Conservation (phyloP, 2,329 filamentous ascomycete species). For the Laburnicola sp. region DNA sequence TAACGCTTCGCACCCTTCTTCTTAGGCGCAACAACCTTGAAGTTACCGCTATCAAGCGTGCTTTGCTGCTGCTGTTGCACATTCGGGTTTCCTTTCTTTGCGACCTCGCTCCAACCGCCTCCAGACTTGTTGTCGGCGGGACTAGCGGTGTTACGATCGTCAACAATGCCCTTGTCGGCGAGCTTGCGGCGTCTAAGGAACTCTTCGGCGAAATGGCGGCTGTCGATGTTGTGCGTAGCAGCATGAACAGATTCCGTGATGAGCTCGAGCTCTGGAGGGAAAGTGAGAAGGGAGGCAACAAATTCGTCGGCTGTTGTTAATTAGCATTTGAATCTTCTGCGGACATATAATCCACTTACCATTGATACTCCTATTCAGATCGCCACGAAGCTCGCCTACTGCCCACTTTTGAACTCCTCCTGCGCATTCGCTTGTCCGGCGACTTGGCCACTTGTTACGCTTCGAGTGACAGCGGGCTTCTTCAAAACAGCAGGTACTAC, state of each 20-base stretch:
- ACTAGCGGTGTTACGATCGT: slow-evolving; percentile 64
- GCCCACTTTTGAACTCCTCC: slow-evolving; percentile 97
- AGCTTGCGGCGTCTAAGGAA: slow-evolving; percentile 91
- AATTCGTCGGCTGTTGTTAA: slow-evolving; percentile 71
- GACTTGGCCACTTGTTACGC: slow-evolving; percentile 48
- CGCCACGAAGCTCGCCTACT: slow-evolving; percentile 74
- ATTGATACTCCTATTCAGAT: slow-evolving; percentile 68
- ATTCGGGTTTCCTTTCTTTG: slow-evolving; percentile 82
- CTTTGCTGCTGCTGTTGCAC: slow-evolving; percentile 46
- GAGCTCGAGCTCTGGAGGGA: slow-evolving; percentile 76
- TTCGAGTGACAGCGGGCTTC: slow-evolving; percentile 60
- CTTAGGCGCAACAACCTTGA: slow-evolving; percentile 88
- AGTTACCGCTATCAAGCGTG: slow-evolving; percentile 61
- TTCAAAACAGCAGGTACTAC: slow-evolving; percentile 49
- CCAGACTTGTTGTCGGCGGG: slow-evolving; percentile 48
- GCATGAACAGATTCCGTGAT: slow-evolving; percentile 90
- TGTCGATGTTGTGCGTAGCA: slow-evolving; percentile 86
- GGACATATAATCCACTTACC: slow-evolving; percentile 52
- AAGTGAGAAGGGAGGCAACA: slow-evolving; percentile 71
- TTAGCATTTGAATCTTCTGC: slow-evolving; percentile 17
- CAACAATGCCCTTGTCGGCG: slow-evolving; percentile 86
- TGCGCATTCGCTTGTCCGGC: slow-evolving; percentile 65
- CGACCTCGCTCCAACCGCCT: slow-evolving; percentile 92
- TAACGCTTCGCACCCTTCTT: slow-evolving; percentile 71
- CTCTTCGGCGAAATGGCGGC: slow-evolving; percentile 89